Percentiles rank a stretch among this genome's conserved stretches.
phyloP scores from a whole-genome alignment of 2,329 filamentous ascomycete genomes.

The Fusarium citri region DNA sequence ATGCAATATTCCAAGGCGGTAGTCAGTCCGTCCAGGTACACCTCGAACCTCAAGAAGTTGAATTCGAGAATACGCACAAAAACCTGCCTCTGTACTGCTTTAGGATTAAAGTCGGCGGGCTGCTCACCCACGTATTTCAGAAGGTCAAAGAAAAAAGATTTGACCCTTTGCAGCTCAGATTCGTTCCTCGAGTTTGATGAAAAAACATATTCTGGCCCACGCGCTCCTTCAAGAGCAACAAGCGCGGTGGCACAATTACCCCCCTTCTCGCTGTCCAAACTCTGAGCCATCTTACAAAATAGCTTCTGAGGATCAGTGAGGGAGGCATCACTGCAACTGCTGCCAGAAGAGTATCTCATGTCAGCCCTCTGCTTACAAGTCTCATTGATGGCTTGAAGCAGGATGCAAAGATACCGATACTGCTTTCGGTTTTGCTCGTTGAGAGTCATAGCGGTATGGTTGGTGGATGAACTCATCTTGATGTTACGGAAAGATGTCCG shows the following conservation, averaged over 20 bases:
- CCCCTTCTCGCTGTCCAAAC: conserved; percentile 1
- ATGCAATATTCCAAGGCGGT: conserved; percentile 1
- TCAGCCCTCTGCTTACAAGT: conserved; percentile 1
- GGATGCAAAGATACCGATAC: conserved; percentile 10
- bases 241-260: conserved; percentile 2
- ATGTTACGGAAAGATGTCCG: not conserved
- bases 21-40: not conserved
- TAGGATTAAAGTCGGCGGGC: not conserved
- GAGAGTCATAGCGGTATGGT: not conserved
- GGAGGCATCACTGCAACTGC: not conserved
- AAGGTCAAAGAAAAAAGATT: not conserved
- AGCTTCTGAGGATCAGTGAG: not conserved
- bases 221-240: not conserved
- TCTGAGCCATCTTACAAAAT: not conserved
- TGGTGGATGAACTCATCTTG: conserved; percentile 2
- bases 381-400: conserved; percentile 9
- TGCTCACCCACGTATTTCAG: not conserved
- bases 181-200: not conserved
- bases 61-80: conserved; percentile 3
- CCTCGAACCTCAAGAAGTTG: conserved; percentile 3
- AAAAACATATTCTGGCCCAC: conserved; percentile 6
- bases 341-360: conserved; percentile 1
- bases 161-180: not conserved
- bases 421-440: not conserved
- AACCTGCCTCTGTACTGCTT: conserved; percentile 1